phyloP scores from a whole-genome alignment of 371 early-diverging fungal genomes.

The Funneliformis caledonium region DNA sequence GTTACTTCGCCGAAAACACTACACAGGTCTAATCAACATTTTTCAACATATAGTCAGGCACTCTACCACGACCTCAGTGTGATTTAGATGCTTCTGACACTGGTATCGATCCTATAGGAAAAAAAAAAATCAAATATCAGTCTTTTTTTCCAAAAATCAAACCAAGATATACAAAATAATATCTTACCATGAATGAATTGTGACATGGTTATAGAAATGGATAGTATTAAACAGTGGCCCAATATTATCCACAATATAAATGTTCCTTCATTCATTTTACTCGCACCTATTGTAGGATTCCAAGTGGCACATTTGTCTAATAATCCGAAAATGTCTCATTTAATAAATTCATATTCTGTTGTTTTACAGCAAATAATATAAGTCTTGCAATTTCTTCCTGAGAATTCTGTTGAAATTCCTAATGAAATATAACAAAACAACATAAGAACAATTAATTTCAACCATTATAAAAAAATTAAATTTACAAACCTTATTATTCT shows the following conservation, averaged over 20 bases:
- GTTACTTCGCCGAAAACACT: constrained; percentile 13
- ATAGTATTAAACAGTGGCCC: constrained; percentile 26
- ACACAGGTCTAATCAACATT: constrained; percentile 15
- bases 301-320: constrained; percentile 21
- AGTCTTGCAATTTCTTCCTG: constrained; percentile 10
- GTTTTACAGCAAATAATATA: background rate
- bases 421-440: background rate
- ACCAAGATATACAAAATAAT: background rate
- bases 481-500: constrained; percentile 26
- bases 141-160: constrained; percentile 15
- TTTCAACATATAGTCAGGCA: constrained; percentile 22
- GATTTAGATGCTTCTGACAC: constrained; percentile 29
- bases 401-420: constrained; percentile 2
- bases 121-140: constrained; percentile 3
- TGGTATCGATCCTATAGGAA: constrained; percentile 30
- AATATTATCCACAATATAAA: constrained; percentile 16
- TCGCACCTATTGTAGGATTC: constrained; percentile 16
- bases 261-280: constrained; percentile 14
- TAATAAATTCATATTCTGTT: background rate
- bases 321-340: constrained; percentile 23
- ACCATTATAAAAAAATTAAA: background rate
- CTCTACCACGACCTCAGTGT: background rate
- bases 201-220: constrained; percentile 21
- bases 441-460: constrained; percentile 7
- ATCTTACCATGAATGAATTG: constrained; percentile 26